Evolutionary conservation across 2,329 filamentous ascomycete genomes (phyloP).

Genomic region (Penicillium sp.): DNA sequence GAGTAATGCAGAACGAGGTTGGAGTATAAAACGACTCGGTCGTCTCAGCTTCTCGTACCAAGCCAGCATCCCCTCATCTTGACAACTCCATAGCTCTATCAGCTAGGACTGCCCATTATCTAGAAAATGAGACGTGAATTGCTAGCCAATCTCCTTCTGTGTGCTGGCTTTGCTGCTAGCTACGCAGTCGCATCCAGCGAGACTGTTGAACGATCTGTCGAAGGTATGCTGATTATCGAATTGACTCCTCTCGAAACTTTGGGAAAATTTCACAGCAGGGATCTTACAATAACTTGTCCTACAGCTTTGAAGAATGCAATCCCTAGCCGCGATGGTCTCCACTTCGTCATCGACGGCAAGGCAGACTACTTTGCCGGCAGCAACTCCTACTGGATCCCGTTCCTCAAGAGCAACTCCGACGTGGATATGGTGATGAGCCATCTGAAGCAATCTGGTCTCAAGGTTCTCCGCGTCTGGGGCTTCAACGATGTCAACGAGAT

Average conservation of each 20-base stretch:
- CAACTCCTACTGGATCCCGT: constrained; percentile 56
- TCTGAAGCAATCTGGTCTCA: constrained; percentile 45
- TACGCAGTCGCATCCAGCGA: background rate
- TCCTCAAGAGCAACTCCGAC: constrained; percentile 52
- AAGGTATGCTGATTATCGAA: background rate
- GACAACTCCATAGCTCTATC: background rate
- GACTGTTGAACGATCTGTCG: background rate
- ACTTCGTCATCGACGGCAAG: constrained; percentile 43
- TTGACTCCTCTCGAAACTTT: background rate
- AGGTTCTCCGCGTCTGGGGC: constrained; percentile 56
- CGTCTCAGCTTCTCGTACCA: background rate
- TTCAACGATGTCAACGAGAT: constrained; percentile 53
- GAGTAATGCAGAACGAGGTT: background rate
- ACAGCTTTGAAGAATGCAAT: background rate
- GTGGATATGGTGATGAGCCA: constrained; percentile 46
- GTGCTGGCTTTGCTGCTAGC: background rate
- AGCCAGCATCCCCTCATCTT: background rate
- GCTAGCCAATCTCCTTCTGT: background rate
- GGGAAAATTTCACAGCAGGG: too few relatives aligned
- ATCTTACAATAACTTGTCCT: background rate
- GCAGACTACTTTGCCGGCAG: constrained; percentile 51
- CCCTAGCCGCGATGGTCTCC: constrained; percentile 16
- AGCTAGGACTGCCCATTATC: background rate
- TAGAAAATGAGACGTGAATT: background rate
- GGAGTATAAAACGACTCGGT: background rate